A percentile compares a stretch with the other conserved stretches of the same genome.
phyloP scores from a whole-genome alignment of 495 filamentous ascomycete species.

The Tetracladium marchalianum region DNA sequence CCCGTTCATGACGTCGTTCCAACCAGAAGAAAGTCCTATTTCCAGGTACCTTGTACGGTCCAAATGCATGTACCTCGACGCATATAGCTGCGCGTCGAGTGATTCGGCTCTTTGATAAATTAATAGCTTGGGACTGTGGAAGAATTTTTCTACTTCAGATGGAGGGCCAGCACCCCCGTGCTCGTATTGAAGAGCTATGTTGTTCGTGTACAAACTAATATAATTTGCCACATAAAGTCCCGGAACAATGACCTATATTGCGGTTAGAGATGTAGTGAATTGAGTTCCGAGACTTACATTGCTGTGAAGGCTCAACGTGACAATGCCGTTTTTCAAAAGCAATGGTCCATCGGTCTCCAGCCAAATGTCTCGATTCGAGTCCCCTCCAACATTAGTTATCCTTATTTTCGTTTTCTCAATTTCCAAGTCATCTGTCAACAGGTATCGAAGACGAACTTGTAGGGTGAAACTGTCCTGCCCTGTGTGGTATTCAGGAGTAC shows the following conservation, averaged over 20 bases:
- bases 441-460: conserved; percentile 56
- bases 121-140: conserved; percentile 33
- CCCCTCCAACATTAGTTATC: conserved; percentile 39
- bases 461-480: conserved; percentile 73
- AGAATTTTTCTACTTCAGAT: conserved; percentile 24
- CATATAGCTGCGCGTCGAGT: conserved; percentile 33
- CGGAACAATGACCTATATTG: conserved; percentile 43
- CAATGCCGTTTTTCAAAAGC: conserved; percentile 42
- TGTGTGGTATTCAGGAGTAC: conserved; percentile 56
- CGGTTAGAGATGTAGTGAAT: conserved; percentile 1
- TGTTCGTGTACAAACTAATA: conserved; percentile 55
- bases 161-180: conserved; percentile 28
- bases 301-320: conserved; percentile 38
- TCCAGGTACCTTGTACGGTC: conserved; percentile 68
- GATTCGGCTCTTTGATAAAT: conserved; percentile 38
- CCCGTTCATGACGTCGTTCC: conserved; percentile 60
- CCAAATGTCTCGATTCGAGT: conserved; percentile 52
- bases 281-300: conserved; percentile 28
- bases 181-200: conserved; percentile 60
- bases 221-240: conserved; percentile 71
- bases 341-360: conserved; percentile 38
- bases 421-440: conserved; percentile 61
- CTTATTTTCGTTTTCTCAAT: conserved; percentile 58
- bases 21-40: conserved; percentile 61
- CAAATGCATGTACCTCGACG: conserved; percentile 55